Evolutionary conservation across 116 monocot genomes (phyloP).

Genomic region (Zostera marina): DNA sequence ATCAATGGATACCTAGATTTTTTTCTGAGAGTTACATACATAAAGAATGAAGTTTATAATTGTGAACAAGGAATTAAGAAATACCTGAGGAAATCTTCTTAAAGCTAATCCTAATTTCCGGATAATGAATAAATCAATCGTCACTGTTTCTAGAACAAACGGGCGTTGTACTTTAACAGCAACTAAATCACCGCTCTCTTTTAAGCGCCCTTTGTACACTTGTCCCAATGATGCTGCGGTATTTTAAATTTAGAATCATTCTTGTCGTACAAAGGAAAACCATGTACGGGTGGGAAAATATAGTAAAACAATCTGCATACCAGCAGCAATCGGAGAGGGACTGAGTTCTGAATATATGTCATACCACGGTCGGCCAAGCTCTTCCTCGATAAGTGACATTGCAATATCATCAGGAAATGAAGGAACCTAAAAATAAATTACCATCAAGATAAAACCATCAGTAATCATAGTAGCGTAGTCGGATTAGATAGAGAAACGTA

Average conservation of each 20-base stretch:
- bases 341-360: constrained; percentile 80
- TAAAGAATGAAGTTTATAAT: neutral
- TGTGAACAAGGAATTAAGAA: neutral
- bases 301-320: constrained; percentile 21
- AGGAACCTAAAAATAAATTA: constrained; percentile 63
- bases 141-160: constrained; percentile 95
- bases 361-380: constrained; percentile 93
- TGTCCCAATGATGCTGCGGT: constrained; percentile 90
- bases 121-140: constrained; percentile 84
- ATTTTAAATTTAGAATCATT: neutral
- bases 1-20: constrained; percentile 71
- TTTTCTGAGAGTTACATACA: neutral
- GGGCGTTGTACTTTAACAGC: constrained; percentile 98
- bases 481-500: too few species aligned
- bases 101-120: constrained; percentile 77
- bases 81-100: constrained; percentile 86
- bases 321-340: constrained; percentile 92
- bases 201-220: constrained; percentile 93
- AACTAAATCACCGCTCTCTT: constrained; percentile 88
- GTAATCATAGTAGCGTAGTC: too few species aligned
- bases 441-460: neutral
- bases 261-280: too few species aligned
- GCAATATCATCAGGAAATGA: constrained; percentile 96
- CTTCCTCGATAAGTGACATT: constrained; percentile 88
- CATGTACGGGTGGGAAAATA: neutral